Conservation (phyloP, 75 land plant genomes). For the Adiantum capillusveneris region DNA sequence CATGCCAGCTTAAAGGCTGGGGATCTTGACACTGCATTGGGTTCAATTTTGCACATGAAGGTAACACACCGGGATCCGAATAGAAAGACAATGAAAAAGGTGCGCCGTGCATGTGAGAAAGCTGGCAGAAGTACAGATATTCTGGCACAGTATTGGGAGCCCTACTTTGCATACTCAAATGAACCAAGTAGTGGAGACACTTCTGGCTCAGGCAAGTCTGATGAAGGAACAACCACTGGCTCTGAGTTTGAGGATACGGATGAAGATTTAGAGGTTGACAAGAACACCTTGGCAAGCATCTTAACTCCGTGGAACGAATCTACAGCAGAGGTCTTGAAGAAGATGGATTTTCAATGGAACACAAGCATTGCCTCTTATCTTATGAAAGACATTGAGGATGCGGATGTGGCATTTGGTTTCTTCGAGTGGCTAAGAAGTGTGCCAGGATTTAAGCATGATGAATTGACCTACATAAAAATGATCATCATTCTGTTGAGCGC, state of each 20-base stretch:
- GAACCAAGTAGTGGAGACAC: conserved; percentile 1
- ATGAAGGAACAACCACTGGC: conserved; percentile 5
- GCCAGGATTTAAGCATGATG: conserved; percentile 15
- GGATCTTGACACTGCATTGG: not conserved
- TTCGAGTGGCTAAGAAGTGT: conserved; percentile 10
- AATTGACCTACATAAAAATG: conserved; percentile 12
- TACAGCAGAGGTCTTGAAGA: not conserved
- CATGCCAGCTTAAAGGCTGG: not conserved
- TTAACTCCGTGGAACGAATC: not conserved
- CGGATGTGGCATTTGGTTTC: conserved; percentile 21
- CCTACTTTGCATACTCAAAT: conserved; percentile 1
- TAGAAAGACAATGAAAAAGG: not conserved
- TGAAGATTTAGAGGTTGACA: conserved; percentile 5
- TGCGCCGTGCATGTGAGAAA: not conserved
- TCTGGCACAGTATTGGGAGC: conserved; percentile 4
- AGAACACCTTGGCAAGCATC: not conserved
- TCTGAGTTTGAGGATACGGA: conserved; percentile 7
- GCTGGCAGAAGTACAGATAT: not conserved
- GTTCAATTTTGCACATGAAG: conserved; percentile 1
- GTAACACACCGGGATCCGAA: not conserved
- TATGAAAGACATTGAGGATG: conserved; percentile 9
- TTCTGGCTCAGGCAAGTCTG: not conserved
- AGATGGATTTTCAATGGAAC: conserved; percentile 2
- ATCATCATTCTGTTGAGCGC: conserved; percentile 11
- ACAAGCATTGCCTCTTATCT: not conserved